These are phyloP conservation scores for Candida quercuum DNA, from an alignment of 805 yeast genomes.

Conservation along the genomic window DNA sequence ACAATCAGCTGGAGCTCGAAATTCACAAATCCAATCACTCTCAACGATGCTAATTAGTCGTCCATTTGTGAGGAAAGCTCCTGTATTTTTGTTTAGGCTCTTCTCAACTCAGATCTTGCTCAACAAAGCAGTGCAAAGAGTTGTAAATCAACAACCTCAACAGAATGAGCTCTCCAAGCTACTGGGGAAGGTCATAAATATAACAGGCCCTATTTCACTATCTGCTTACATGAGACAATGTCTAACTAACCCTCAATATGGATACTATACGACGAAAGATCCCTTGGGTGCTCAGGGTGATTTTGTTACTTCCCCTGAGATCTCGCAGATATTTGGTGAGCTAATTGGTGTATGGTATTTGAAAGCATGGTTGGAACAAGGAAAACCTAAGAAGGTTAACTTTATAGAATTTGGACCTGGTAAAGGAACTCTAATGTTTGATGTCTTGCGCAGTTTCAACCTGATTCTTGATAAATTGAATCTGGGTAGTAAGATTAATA, in stretches of 20 bases:
- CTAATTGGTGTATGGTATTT: slow-evolving; percentile 72
- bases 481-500: slow-evolving; percentile 29
- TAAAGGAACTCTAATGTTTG: slow-evolving; percentile 71
- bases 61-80: no score
- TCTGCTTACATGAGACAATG: slow-evolving; percentile 79
- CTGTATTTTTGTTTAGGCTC: no score
- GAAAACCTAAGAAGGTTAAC: slow-evolving; percentile 42
- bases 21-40: no score
- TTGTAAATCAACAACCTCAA: no score
- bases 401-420: slow-evolving; percentile 85
- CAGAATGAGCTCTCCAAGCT: slow-evolving; percentile 14
- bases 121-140: no score
- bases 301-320: slow-evolving; percentile 82
- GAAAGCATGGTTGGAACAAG: slow-evolving; percentile 53
- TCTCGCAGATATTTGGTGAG: slow-evolving; percentile 84
- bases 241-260: slow-evolving; percentile 67
- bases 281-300: slow-evolving; percentile 71
- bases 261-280: slow-evolving; percentile 74
- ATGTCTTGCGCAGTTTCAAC: slow-evolving; percentile 45
- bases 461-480: slow-evolving; percentile 26
- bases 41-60: no score
- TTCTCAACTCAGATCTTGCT: no score
- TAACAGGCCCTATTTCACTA: slow-evolving; percentile 74
- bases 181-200: slow-evolving; percentile 26
- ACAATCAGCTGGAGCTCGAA: no score